Evolutionary conservation across 345 rosid species (phyloP).

Genomic region (Rubroshorea leprosula): DNA sequence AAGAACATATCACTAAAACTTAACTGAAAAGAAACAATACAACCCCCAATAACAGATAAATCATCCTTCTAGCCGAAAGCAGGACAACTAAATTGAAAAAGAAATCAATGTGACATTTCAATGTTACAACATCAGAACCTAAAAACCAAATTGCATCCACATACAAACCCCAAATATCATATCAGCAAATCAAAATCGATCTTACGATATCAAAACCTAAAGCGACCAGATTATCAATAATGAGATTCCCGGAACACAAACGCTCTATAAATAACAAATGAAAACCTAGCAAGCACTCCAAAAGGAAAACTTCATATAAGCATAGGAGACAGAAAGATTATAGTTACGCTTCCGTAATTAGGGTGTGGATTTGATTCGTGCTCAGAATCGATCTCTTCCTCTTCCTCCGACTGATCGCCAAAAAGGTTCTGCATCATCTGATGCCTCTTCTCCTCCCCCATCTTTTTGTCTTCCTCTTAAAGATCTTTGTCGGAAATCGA

Average conservation of each 20-base stretch:
- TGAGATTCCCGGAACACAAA: background rate
- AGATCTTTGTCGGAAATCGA: background rate
- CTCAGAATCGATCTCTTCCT: slow-evolving; percentile 87
- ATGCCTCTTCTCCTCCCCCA: slow-evolving; percentile 85
- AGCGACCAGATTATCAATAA: background rate
- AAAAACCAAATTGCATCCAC: too few relatives aligned
- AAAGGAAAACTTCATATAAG: background rate
- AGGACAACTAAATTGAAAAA: too few relatives aligned
- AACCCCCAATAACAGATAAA: too few relatives aligned
- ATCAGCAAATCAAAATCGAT: too few relatives aligned
- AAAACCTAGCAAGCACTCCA: background rate
- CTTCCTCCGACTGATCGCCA: slow-evolving; percentile 97
- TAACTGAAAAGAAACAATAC: too few relatives aligned
- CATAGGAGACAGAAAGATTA: background rate
- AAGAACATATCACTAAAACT: background rate
- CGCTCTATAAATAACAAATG: background rate
- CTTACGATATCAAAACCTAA: background rate
- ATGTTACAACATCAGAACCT: too few relatives aligned
- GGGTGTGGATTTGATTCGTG: slow-evolving; percentile 97
- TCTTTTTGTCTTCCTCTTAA: slow-evolving; percentile 6
- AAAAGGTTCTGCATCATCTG: slow-evolving; percentile 96
- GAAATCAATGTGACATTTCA: too few relatives aligned
- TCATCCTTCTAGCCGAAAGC: too few relatives aligned
- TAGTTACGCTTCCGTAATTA: slow-evolving; percentile 59
- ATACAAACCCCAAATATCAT: too few relatives aligned